Evolutionary conservation across 768 basidiomycete species (phyloP), one percentile per base, ranked within the genome.

Genomic region (Lentinula sp.): DNA sequence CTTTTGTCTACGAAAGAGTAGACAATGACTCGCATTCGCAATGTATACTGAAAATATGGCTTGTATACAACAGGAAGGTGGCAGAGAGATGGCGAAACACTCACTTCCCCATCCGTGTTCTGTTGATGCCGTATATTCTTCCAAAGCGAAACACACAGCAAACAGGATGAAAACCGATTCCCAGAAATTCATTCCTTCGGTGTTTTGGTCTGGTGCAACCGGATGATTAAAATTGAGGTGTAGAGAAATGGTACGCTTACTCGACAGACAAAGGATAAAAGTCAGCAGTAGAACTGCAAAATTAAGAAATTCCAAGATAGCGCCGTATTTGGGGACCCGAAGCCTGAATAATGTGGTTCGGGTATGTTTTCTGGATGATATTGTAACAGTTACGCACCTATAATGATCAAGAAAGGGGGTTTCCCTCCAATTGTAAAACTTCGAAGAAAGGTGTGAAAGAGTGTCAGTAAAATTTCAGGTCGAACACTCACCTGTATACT

Each of bases 71-170:
- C 10, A 12, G 12, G 0, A 55, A 39, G 20, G 39, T 18, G 42
- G 61, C 42, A 50, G 54, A 15, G 6, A 18, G 57, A 61, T 37
- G 62, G 45, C 13, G 12, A 43, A 41, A 59, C 23, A 79, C 91
- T 74, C 67, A 93, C 92, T 86, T 49, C 83, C 81, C 91, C 90
- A 94, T 28, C 94, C 93, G 67, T 95, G 86, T 70, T 95, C 92
- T 54, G 84, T 91, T 1, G 88, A 84, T 4, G 91, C 84, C 0
- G 93, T 93, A 70, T 95, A 95, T 72, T 96, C 94, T 62, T 91
- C 90, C 42, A 97, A 71, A 4, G 87, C 76, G 65, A 96, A 94
- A 1, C 93, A 93, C 4, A 79, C 73, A 0, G 86, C 87, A 65
- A 93, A 87, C 12, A 94, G 66, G 53, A 93, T 81, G 69, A 95